Evolutionary conservation across 257 asterid genomes (phyloP), one percentile per base, ranked within the genome.

Genomic region (Salvia rosmarinus): DNA sequence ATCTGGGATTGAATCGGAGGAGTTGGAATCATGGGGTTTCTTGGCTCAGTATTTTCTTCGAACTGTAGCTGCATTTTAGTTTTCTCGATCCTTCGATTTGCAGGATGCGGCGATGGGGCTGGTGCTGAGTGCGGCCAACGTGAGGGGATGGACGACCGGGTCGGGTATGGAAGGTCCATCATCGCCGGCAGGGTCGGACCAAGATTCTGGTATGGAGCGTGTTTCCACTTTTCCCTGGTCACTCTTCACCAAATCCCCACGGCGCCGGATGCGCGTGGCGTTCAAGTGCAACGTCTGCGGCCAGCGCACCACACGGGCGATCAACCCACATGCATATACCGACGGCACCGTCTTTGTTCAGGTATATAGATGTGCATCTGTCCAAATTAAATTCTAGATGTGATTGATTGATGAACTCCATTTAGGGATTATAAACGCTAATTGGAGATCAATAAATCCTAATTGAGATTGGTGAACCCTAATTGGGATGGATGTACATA

Each of bases 281-380:
- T 93, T 90, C 82, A 93, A 95, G 55, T 93, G 98, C 85, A 93
- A 90, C 23, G 92, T 93, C 3, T 93, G 98, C 37, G 97, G 98
- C 54, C 98, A 93, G 75, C 86, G 98, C 71, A 93, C 98, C 11
- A 93, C 97, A 0, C 96, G 99, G 3, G 99, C 99, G 32, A 94
- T 94, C 85, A 94, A 94, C 73, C 99, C 98, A 0, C 99, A 94
- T 57, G 99, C 98, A 54, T 94, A 94, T 47, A 91, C 98, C 1
- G 99, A 94, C 56, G 99, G 99, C 82, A 94, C 98, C 11, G 98
- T 94, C 19, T 94, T 94, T 58, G 99, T 94, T 5, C 99, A 94
- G 96, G 99, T 91, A 81, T 21, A 2, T 28, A 51, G 4, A 32
- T 5, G 0, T 2, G 4, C 37, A 32, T 25, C 1, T 3, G 30